phyloP scores from a whole-genome alignment of 805 yeast genomes.

The Maudiozyma saulgeensis region DNA sequence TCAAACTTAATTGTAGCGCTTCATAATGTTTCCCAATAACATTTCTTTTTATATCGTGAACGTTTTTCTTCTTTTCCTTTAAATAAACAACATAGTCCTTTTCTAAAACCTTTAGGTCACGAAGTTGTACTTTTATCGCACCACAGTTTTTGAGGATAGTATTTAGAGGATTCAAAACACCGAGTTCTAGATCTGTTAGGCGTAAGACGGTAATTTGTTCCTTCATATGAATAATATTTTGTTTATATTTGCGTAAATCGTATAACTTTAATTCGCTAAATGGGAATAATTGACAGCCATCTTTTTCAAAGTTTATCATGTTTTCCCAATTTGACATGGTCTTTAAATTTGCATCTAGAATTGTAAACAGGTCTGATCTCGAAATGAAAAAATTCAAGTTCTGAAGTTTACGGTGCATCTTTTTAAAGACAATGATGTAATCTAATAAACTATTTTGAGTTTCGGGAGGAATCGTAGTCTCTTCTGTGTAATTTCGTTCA shows the following conservation, averaged over 20 bases:
- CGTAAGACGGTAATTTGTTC: conserved; percentile 24
- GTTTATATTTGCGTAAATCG: conserved; percentile 22
- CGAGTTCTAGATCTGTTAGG: conserved; percentile 18
- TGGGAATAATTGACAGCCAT: no score
- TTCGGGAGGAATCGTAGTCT: not conserved
- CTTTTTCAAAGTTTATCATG: conserved; percentile 14
- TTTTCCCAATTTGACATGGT: conserved; percentile 23
- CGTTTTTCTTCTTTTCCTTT: conserved; percentile 14
- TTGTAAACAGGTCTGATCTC: conserved; percentile 11
- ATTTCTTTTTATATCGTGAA: conserved; percentile 20
- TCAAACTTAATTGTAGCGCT: conserved; percentile 20
- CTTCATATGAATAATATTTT: conserved; percentile 20
- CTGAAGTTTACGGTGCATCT: conserved; percentile 11
- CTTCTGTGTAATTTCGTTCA: not conserved
- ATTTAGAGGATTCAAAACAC: conserved; percentile 25
- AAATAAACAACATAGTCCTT: conserved; percentile 28
- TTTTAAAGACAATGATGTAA: conserved; percentile 16
- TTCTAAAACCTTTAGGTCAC: conserved; percentile 26
- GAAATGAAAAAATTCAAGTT: conserved; percentile 14
- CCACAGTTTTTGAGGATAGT: conserved; percentile 18
- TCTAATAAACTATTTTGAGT: conserved; percentile 12
- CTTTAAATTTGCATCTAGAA: conserved; percentile 13
- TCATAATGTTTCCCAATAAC: conserved; percentile 24
- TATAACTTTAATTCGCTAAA: conserved; percentile 16
- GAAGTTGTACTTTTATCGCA: conserved; percentile 18